phyloP scores from a whole-genome alignment of 768 basidiomycete species.

The Tulasnella sp. region DNA sequence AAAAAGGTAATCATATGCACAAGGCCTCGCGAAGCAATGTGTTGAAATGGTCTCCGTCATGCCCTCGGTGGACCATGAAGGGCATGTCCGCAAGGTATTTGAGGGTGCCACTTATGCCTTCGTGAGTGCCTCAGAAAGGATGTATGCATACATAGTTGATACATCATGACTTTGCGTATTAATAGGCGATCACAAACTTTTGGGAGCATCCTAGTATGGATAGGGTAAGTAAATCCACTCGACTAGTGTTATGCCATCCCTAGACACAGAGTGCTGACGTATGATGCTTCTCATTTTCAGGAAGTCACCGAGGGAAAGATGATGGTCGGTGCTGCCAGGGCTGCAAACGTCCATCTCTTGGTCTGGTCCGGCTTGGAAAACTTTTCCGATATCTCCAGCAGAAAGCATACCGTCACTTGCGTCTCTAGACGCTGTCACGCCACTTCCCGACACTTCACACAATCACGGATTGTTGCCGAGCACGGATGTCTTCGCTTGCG shows the following conservation, averaged over 20 bases:
- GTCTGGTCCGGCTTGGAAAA: conserved; percentile 17
- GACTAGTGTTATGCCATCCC: no score
- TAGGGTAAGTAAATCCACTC: not conserved
- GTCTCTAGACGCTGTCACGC: no score
- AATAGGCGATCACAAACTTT: conserved; percentile 16
- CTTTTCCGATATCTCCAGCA: not conserved
- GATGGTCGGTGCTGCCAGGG: conserved; percentile 18
- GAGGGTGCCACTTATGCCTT: conserved; percentile 23
- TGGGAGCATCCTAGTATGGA: conserved; percentile 15
- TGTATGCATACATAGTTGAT: no score
- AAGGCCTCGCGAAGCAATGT: conserved; percentile 18
- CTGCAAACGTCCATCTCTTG: conserved; percentile 17
- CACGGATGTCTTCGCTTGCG: no score
- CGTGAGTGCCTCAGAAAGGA: no score
- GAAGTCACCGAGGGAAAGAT: conserved; percentile 19
- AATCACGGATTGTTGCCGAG: no score
- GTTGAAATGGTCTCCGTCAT: conserved; percentile 23
- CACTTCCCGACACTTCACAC: no score
- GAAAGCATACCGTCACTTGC: no score
- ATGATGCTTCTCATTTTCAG: no score
- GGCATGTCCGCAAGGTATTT: conserved; percentile 19
- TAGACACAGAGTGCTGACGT: no score
- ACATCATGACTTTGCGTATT: no score
- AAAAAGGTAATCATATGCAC: conserved; percentile 18
- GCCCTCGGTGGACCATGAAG: conserved; percentile 16